Conservation (phyloP, 352 stramenopile genomes). For the Pythium scleroteichum region DNA sequence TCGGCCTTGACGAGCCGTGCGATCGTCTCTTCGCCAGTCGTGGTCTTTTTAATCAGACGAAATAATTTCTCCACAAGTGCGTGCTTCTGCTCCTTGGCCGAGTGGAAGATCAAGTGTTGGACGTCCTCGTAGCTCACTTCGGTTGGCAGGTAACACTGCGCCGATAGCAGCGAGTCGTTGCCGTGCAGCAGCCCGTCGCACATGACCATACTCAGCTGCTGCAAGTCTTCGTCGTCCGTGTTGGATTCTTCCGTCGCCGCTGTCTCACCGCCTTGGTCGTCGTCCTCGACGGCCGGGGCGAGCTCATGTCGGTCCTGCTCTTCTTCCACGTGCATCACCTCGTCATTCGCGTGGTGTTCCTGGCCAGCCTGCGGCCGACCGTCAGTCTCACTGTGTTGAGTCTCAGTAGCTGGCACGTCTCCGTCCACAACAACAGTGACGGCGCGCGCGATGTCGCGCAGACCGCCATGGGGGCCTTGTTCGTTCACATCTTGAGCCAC, state of each 20-base stretch:
- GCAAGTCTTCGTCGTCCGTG: slow-evolving; percentile 77
- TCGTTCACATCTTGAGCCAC: background rate
- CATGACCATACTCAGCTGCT: slow-evolving; percentile 65
- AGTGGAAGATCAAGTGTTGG: slow-evolving; percentile 55
- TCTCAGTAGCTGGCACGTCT: slow-evolving; percentile 39
- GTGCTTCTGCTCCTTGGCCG: slow-evolving; percentile 52
- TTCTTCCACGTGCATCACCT: slow-evolving; percentile 9
- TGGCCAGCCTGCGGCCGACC: background rate
- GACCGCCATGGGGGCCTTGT: background rate
- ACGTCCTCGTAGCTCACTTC: slow-evolving; percentile 71
- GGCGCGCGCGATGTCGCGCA: slow-evolving; percentile 8
- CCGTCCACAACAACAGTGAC: slow-evolving; percentile 16
- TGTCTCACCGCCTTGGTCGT: slow-evolving; percentile 19
- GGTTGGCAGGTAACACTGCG: slow-evolving; percentile 26
- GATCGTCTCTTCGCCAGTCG: slow-evolving; percentile 52
- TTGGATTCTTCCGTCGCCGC: slow-evolving; percentile 61
- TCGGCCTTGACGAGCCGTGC: slow-evolving; percentile 52
- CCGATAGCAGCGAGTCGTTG: slow-evolving; percentile 27
- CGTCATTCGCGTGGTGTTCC: background rate
- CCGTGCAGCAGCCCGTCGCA: slow-evolving; percentile 35
- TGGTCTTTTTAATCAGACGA: slow-evolving; percentile 51
- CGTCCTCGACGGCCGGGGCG: slow-evolving; percentile 17
- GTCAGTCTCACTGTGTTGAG: background rate
- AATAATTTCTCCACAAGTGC: slow-evolving; percentile 61
- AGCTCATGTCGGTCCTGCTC: slow-evolving; percentile 5